These are phyloP conservation scores for Tylopilus sp. DNA, from an alignment of 1,284 basidiomycete genomes.

Conservation along the genomic window DNA sequence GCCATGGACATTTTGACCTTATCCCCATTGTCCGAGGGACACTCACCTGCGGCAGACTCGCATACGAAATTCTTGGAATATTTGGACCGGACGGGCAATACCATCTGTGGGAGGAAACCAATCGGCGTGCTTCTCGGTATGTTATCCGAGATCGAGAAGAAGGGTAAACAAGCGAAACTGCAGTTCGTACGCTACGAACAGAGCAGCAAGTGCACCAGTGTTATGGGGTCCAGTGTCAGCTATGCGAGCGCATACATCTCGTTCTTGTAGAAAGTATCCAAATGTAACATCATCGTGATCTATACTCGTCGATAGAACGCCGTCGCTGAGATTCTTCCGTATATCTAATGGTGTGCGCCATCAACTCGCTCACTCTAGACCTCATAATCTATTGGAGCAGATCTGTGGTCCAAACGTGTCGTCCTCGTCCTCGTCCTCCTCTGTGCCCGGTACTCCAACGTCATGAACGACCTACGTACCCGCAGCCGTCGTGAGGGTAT, in stretches of 20 bases:
- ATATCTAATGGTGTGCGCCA: neutral
- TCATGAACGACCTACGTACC: constrained; percentile 61
- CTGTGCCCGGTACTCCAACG: constrained; percentile 49
- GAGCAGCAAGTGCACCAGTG: constrained; percentile 69
- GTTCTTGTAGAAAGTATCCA: constrained; percentile 34
- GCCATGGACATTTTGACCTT: constrained; percentile 73
- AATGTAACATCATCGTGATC: constrained; percentile 3
- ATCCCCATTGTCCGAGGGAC: constrained; percentile 38
- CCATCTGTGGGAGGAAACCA: constrained; percentile 95
- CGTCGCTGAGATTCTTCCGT: neutral
- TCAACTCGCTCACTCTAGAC: neutral
- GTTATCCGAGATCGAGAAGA: constrained; percentile 57
- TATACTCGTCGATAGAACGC: neutral
- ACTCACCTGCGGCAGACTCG: constrained; percentile 43
- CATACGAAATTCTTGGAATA: constrained; percentile 74
- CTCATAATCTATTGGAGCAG: constrained; percentile 31
- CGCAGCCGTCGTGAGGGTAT: neutral
- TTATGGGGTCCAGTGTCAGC: constrained; percentile 87
- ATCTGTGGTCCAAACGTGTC: constrained; percentile 54
- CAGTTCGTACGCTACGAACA: constrained; percentile 92
- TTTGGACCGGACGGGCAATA: constrained; percentile 83
- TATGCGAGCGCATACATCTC: constrained; percentile 87
- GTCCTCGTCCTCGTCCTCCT: constrained; percentile 54
- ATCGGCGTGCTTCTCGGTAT: constrained; percentile 90
- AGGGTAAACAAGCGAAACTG: constrained; percentile 41